These are phyloP conservation scores for Pleurozium schreberi DNA, from an alignment of 225 moss, liverwort and hornwort genomes.

Conservation along the genomic window DNA sequence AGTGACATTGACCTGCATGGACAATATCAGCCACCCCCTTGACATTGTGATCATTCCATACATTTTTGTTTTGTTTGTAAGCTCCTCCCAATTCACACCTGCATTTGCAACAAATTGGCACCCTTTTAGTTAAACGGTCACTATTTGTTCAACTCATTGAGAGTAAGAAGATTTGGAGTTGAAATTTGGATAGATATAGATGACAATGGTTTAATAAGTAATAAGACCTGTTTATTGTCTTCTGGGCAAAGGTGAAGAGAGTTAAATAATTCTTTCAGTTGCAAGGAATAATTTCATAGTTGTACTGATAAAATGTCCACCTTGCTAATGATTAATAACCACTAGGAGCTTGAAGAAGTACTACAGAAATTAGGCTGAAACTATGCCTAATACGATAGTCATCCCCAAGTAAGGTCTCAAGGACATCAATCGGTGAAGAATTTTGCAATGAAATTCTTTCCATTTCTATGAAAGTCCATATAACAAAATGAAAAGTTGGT, in stretches of 20 bases:
- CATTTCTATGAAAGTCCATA: background rate
- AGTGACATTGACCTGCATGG: slow-evolving; percentile 2
- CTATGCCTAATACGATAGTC: background rate
- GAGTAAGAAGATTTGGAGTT: background rate
- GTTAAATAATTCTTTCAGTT: background rate
- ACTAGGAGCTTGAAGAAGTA: background rate
- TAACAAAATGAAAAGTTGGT: background rate
- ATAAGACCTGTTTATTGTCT: too few species aligned
- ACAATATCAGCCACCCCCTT: background rate
- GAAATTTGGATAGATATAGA: background rate
- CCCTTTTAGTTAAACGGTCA: background rate
- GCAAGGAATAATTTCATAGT: background rate
- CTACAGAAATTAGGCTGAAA: background rate
- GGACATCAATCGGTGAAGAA: background rate
- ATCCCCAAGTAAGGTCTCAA: background rate
- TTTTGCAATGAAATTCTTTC: background rate
- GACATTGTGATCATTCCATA: background rate
- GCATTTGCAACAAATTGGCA: background rate
- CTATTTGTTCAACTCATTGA: background rate
- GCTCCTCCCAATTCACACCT: background rate
- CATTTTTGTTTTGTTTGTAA: background rate
- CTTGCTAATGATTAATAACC: too few species aligned
- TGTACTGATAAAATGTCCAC: background rate
- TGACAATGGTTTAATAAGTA: background rate
- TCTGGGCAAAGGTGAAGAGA: background rate